phyloP scores from a whole-genome alignment of 2,329 filamentous ascomycete species.

The Zymoseptoria crescenta region DNA sequence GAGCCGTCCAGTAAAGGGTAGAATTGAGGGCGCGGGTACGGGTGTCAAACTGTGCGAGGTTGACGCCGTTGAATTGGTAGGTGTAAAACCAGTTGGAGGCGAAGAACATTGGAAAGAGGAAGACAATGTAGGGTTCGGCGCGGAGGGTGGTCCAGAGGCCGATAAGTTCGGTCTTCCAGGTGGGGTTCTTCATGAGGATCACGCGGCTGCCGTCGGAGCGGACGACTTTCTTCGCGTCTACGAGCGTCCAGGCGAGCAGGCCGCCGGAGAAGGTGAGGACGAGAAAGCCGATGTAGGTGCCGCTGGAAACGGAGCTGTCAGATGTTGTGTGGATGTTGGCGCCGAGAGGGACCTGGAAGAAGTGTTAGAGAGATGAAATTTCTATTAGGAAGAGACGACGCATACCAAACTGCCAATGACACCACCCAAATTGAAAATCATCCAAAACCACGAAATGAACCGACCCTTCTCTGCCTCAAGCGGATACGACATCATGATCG shows the following conservation, averaged over 20 bases:
- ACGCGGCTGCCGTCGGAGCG: conserved; percentile 70
- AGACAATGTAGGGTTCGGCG: conserved; percentile 63
- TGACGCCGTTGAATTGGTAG: conserved; percentile 71
- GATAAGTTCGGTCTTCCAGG: conserved; percentile 69
- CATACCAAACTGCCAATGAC: conserved; percentile 70
- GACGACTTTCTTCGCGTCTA: conserved; percentile 63
- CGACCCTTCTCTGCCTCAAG: conserved; percentile 72
- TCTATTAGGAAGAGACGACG: conserved; percentile 1
- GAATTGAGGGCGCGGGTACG: conserved; percentile 71
- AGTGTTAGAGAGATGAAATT: not conserved
- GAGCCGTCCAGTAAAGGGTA: conserved; percentile 65
- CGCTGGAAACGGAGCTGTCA: conserved; percentile 54
- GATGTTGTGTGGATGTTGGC: conserved; percentile 57
- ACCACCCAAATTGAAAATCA: conserved; percentile 87
- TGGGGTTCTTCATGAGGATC: conserved; percentile 85
- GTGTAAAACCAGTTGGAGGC: conserved; percentile 74
- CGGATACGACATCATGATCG: conserved; percentile 87
- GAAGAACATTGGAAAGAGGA: conserved; percentile 76
- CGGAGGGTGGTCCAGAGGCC: conserved; percentile 68
- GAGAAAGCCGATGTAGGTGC: conserved; percentile 83
- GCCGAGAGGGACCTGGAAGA: conserved; percentile 56
- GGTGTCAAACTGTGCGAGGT: conserved; percentile 62
- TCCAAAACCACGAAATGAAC: conserved; percentile 89
- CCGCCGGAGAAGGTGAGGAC: conserved; percentile 72
- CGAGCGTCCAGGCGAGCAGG: conserved; percentile 59